phyloP scores from a whole-genome alignment of 1,284 basidiomycete species.

The Pseudozyma tsukubaensis region DNA sequence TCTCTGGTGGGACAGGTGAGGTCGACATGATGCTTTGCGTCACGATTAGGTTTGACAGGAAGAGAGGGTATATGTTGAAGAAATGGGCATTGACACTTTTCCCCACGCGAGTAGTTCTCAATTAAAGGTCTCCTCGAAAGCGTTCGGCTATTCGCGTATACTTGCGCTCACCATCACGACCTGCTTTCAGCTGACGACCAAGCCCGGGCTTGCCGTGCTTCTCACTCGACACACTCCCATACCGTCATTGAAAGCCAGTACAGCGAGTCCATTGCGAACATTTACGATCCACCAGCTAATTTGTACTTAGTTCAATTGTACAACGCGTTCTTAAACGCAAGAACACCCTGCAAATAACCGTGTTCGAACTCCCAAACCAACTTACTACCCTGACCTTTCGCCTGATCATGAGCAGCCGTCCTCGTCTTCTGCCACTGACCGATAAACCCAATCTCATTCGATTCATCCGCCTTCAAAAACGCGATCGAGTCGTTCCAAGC shows the following conservation, averaged over 20 bases:
- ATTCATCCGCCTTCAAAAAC: slow-evolving; percentile 71
- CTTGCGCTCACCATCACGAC: slow-evolving; percentile 1
- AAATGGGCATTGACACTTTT: neutral
- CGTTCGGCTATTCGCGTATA: slow-evolving; percentile 39
- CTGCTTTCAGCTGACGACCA: neutral
- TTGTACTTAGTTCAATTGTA: slow-evolving; percentile 15
- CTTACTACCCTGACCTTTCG: slow-evolving; percentile 70
- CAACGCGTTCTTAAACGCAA: slow-evolving; percentile 37
- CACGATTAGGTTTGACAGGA: neutral
- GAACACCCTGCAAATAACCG: slow-evolving; percentile 73
- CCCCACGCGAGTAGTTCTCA: neutral
- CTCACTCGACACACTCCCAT: neutral
- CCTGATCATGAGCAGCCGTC: slow-evolving; percentile 71
- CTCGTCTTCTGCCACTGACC: slow-evolving; percentile 75
- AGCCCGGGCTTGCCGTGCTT: neutral
- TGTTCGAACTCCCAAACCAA: slow-evolving; percentile 70
- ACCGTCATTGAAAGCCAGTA: neutral
- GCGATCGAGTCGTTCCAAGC: slow-evolving; percentile 80
- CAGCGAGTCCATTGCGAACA: neutral
- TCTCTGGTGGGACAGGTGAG: neutral
- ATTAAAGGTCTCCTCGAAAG: slow-evolving; percentile 8
- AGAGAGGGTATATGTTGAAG: neutral
- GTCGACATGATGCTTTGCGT: neutral
- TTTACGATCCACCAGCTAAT: neutral
- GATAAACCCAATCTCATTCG: slow-evolving; percentile 76